Percentiles rank a stretch among this genome's conserved stretches.
phyloP scores from a whole-genome alignment of 441 rosid species.

The Aquilaria agallochum region DNA sequence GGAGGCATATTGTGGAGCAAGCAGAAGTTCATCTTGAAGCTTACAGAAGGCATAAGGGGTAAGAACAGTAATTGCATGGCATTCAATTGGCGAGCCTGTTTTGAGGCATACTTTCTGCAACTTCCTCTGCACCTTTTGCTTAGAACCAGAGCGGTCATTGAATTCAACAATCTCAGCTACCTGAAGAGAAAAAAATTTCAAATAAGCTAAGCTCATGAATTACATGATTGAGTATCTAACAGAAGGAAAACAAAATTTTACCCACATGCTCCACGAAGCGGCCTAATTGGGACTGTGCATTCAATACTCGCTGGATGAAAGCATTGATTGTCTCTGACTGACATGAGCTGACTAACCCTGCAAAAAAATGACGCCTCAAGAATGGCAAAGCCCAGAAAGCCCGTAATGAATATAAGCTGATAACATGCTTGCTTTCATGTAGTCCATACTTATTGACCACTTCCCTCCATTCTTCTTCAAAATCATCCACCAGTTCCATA shows the following conservation, averaged over 20 bases:
- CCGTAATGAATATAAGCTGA: constrained; percentile 37
- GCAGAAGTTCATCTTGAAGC: constrained; percentile 57
- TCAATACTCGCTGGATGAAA: constrained; percentile 34
- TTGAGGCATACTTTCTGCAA: constrained; percentile 36
- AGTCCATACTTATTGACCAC: constrained; percentile 34
- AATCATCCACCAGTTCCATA: constrained; percentile 26
- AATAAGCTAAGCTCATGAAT: constrained; percentile 1
- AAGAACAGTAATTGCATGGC: constrained; percentile 50
- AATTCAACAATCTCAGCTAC: constrained; percentile 39
- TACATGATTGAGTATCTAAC: constrained; percentile 1
- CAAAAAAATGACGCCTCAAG: constrained; percentile 41
- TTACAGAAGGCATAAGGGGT: constrained; percentile 51
- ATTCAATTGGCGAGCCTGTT: constrained; percentile 68
- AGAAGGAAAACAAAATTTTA: constrained; percentile 1
- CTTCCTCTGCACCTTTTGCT: constrained; percentile 37
- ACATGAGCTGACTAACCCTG: constrained; percentile 27
- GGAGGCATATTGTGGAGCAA: constrained; percentile 65
- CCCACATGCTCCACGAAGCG: constrained; percentile 42
- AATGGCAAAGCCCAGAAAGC: constrained; percentile 43
- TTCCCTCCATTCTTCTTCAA: constrained; percentile 41
- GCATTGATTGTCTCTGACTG: constrained; percentile 27
- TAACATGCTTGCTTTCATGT: constrained; percentile 35
- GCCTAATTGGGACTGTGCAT: constrained; percentile 44
- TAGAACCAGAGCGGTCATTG: constrained; percentile 29
- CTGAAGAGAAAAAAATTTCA: constrained; percentile 18